These are phyloP conservation scores for Deuterostichococcus epilithicus DNA, from an alignment of 139 green algal genomes.

Conservation along the genomic window DNA sequence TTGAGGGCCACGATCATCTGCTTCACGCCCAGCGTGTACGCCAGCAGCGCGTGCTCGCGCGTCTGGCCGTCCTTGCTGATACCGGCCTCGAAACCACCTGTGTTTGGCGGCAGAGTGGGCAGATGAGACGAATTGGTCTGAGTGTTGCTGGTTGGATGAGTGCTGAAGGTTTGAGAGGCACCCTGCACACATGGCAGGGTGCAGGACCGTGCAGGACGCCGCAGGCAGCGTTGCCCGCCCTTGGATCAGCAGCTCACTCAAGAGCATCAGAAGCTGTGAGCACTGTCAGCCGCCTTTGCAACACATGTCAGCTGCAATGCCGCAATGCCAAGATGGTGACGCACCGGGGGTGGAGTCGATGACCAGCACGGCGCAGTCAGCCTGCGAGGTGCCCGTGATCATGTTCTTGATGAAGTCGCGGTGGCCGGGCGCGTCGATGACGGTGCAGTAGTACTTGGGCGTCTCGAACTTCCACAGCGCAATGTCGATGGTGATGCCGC, in stretches of 20 bases:
- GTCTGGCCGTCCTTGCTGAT: conserved; percentile 99
- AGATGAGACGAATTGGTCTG: too few relatives aligned
- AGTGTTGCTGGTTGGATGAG: too few relatives aligned
- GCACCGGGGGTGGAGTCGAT: conserved; percentile 75
- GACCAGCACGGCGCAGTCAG: conserved; percentile 89
- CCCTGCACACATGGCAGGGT: too few relatives aligned
- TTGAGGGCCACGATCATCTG: conserved; percentile 94
- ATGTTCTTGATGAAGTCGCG: conserved; percentile 99
- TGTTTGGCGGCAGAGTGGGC: too few relatives aligned
- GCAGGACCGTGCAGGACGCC: too few relatives aligned
- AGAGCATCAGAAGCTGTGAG: too few relatives aligned
- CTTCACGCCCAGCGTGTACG: conserved; percentile 97
- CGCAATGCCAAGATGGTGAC: neutral
- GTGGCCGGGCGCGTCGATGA: conserved; percentile 94
- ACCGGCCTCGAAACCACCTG: conserved; percentile 93
- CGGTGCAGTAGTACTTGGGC: conserved; percentile 97
- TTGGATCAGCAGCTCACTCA: too few relatives aligned
- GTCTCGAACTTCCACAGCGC: conserved; percentile 96
- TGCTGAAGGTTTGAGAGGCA: too few relatives aligned
- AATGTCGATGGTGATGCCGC: conserved; percentile 88
- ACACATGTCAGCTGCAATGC: too few relatives aligned
- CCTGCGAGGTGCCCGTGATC: conserved; percentile 95
- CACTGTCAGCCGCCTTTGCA: too few relatives aligned
- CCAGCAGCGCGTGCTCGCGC: conserved; percentile 96
- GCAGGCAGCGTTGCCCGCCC: too few relatives aligned